Percentiles rank a stretch among this genome's conserved stretches.
Conservation (phyloP, 1,284 basidiomycete genomes). For the Polyporus tsugae region DNA sequence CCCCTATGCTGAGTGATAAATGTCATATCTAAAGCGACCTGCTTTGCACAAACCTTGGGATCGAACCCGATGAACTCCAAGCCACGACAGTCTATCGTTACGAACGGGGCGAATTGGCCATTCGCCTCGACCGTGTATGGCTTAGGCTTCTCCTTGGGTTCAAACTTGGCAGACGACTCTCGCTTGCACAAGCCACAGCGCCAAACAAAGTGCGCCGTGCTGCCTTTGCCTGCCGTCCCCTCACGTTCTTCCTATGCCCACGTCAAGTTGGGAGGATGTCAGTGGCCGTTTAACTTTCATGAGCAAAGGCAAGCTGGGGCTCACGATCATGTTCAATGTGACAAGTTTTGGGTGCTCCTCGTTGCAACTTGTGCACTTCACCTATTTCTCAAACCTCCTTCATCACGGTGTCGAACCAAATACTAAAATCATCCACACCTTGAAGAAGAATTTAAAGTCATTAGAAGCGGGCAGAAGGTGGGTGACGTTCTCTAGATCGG, state of each 20-base stretch:
- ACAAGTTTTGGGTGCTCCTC: conserved; percentile 77
- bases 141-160: conserved; percentile 54
- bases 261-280: neutral
- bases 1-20: conserved; percentile 52
- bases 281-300: neutral
- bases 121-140: conserved; percentile 67
- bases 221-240: conserved; percentile 70
- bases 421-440: conserved; percentile 49
- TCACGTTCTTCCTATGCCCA: conserved; percentile 64
- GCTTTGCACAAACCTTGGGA: conserved; percentile 54
- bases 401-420: neutral
- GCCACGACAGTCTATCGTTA: conserved; percentile 80
- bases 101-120: conserved; percentile 64
- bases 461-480: conserved; percentile 66
- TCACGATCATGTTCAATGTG: conserved; percentile 70
- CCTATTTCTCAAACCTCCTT: conserved; percentile 49
- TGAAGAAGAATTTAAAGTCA: conserved; percentile 81
- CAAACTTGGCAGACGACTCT: conserved; percentile 83
- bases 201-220: conserved; percentile 82
- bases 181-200: conserved; percentile 78
- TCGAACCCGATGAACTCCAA: conserved; percentile 80
- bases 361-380: conserved; percentile 81
- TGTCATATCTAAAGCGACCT: neutral
- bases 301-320: conserved; percentile 27
- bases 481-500: conserved; percentile 81